phyloP scores from a whole-genome alignment of 2,329 filamentous ascomycete genomes.

The Furcasterigmium sp. region DNA sequence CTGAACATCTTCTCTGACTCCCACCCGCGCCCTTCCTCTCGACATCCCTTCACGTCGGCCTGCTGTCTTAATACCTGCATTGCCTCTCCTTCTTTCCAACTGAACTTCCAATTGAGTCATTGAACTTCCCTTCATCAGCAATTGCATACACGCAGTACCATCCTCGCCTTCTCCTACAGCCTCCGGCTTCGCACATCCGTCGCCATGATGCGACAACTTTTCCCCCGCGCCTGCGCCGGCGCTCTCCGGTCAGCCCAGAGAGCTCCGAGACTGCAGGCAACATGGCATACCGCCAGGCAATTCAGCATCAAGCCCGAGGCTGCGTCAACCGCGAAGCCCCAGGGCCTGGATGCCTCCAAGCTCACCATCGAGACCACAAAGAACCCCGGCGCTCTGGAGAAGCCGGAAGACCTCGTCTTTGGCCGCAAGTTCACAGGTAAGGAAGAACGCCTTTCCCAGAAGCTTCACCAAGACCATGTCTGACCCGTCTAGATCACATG shows the following conservation, averaged over 20 bases:
- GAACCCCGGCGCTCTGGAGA: slow-evolving; percentile 67
- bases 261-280: slow-evolving; percentile 24
- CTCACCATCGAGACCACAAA: slow-evolving; percentile 70
- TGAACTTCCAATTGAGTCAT: not conserved
- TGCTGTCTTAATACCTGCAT: not conserved
- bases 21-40: not conserved
- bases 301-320: slow-evolving; percentile 51
- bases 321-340: slow-evolving; percentile 47
- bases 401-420: slow-evolving; percentile 81
- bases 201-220: slow-evolving; percentile 40
- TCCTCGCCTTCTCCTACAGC: not conserved
- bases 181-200: slow-evolving; percentile 1
- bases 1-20: slow-evolving; percentile 6
- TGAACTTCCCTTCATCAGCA: not conserved
- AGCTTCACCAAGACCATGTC: no score
- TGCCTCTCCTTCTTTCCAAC: not conserved
- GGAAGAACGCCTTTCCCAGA: not conserved
- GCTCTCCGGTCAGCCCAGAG: slow-evolving; percentile 13
- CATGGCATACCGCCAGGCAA: slow-evolving; percentile 29
- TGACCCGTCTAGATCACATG: slow-evolving; percentile 78
- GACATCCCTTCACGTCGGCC: not conserved
- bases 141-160: not conserved
- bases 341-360: slow-evolving; percentile 71
- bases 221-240: slow-evolving; percentile 32
- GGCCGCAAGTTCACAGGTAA: slow-evolving; percentile 84